A percentile compares a stretch with the other conserved stretches of the same genome.
These are phyloP conservation scores for Nicotiana otophora DNA, from an alignment of 257 asterid species.

Conservation along the genomic window DNA sequence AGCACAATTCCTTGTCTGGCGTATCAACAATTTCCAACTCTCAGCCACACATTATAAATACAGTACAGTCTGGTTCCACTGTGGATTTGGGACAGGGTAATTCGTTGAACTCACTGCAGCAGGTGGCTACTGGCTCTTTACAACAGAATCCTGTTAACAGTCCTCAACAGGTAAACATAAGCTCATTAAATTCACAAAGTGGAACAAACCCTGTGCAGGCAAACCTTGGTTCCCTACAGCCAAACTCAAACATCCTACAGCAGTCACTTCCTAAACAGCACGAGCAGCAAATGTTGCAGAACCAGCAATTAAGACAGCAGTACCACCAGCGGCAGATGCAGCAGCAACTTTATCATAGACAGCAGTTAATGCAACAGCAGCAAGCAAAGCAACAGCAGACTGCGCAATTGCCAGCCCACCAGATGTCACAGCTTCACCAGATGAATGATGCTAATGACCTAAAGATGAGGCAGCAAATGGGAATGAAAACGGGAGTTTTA, in stretches of 20 bases:
- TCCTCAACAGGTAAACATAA: constrained; percentile 62
- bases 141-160: constrained; percentile 76
- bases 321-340: constrained; percentile 42
- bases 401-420: constrained; percentile 45
- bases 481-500: constrained; percentile 62
- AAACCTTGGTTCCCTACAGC: constrained; percentile 56
- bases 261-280: constrained; percentile 13
- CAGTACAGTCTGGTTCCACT: constrained; percentile 54
- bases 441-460: constrained; percentile 62
- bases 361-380: constrained; percentile 63
- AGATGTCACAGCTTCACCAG: constrained; percentile 64
- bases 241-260: constrained; percentile 20
- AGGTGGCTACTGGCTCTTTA: constrained; percentile 59
- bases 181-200: constrained; percentile 57
- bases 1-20: constrained; percentile 55
- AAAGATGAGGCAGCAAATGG: constrained; percentile 81
- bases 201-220: constrained; percentile 54
- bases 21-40: constrained; percentile 47
- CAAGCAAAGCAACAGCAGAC: constrained; percentile 60
- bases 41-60: constrained; percentile 61
- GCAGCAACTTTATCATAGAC: constrained; percentile 53
- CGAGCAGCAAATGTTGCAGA: constrained; percentile 19
- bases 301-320: constrained; percentile 17
- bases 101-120: constrained; percentile 68
- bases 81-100: constrained; percentile 70